Evolutionary conservation across 1,139 yeast genomes (phyloP).

Genomic region (Geotrichum restrictum): DNA sequence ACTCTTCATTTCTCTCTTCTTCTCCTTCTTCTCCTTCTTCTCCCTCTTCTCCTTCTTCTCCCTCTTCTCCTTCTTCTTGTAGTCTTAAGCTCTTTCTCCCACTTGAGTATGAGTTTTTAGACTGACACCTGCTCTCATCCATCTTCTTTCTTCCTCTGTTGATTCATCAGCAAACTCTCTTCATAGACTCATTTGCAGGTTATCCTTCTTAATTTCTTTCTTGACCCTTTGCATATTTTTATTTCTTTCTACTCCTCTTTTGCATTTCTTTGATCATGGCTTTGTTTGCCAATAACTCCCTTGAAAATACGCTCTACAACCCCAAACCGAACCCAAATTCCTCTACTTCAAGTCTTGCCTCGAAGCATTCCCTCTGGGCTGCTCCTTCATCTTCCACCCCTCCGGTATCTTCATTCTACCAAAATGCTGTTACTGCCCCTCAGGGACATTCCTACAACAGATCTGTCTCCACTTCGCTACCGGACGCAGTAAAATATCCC

Average conservation of each 20-base stretch:
- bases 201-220: slow-evolving; percentile 1
- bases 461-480: slow-evolving; percentile 5
- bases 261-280: slow-evolving; percentile 8
- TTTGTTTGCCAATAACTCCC: neutral
- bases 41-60: neutral
- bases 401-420: neutral
- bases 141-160: neutral
- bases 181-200: neutral
- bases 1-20: neutral
- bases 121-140: neutral
- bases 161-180: slow-evolving; percentile 1
- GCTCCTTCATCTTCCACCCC: neutral
- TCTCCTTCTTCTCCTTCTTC: neutral
- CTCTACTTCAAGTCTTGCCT: neutral
- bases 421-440: neutral
- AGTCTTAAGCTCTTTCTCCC: neutral
- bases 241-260: neutral
- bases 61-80: neutral
- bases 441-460: slow-evolving; percentile 1
- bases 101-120: neutral
- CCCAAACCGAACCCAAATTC: neutral
- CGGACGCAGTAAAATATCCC: slow-evolving; percentile 5
- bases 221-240: slow-evolving; percentile 1
- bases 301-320: neutral
- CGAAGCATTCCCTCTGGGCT: neutral